Evolutionary conservation across 2,329 filamentous ascomycete species (phyloP).

Genomic region (Aspergillus sp.): DNA sequence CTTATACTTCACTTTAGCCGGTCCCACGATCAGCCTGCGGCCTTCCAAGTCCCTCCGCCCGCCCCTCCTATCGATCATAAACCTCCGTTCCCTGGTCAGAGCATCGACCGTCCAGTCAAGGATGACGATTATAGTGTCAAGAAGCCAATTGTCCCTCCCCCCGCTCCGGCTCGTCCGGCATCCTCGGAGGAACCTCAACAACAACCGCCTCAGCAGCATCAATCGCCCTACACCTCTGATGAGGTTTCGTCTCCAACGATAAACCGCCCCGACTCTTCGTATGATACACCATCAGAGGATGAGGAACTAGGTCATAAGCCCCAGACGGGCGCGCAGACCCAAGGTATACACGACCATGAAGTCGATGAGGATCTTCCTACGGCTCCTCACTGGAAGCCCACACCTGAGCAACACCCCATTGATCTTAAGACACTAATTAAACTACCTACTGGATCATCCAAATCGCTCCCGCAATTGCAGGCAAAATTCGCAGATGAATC

Average conservation of each 20-base stretch:
- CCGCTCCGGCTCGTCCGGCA: not conserved
- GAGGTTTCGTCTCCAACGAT: constrained; percentile 3
- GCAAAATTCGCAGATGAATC: constrained; percentile 70
- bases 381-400: constrained; percentile 72
- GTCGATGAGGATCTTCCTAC: constrained; percentile 29
- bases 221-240: constrained; percentile 3
- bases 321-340: constrained; percentile 31
- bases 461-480: constrained; percentile 77
- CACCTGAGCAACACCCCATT: constrained; percentile 77
- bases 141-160: not conserved
- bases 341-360: constrained; percentile 40
- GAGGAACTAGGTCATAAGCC: constrained; percentile 6
- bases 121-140: not conserved
- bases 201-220: constrained; percentile 3
- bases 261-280: constrained; percentile 3
- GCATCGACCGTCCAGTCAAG: not conserved
- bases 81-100: constrained; percentile 12
- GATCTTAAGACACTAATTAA: constrained; percentile 70
- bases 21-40: constrained; percentile 41
- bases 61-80: constrained; percentile 23
- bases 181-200: constrained; percentile 3
- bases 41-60: constrained; percentile 13
- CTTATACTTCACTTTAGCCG: constrained; percentile 57
- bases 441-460: constrained; percentile 73
- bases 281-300: constrained; percentile 10